These are phyloP conservation scores for Fraxinus greggii DNA, from an alignment of 305 asterid genomes.

Conservation along the genomic window DNA sequence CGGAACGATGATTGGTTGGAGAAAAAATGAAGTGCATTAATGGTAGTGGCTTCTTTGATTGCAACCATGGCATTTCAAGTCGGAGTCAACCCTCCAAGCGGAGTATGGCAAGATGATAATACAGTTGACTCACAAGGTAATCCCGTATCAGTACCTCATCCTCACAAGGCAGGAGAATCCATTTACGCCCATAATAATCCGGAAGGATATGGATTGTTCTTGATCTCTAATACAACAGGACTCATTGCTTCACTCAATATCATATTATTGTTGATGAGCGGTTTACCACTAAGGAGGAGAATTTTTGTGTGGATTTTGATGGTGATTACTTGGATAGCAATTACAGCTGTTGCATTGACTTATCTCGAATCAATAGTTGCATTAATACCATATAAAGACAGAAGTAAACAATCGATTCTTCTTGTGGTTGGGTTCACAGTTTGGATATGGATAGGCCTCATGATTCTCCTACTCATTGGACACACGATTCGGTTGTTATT, in stretches of 20 bases:
- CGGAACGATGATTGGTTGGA: constrained; percentile 19
- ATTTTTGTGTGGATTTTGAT: constrained; percentile 31
- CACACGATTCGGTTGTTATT: constrained; percentile 27
- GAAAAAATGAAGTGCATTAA: constrained; percentile 2
- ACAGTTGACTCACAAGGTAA: not conserved
- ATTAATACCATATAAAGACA: constrained; percentile 11
- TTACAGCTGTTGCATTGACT: constrained; percentile 27
- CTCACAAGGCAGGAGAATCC: not conserved
- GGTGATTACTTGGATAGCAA: constrained; percentile 34
- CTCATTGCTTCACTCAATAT: constrained; percentile 27
- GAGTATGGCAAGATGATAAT: constrained; percentile 17
- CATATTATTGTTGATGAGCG: constrained; percentile 35
- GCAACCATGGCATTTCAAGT: constrained; percentile 34
- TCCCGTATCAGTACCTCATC: not conserved
- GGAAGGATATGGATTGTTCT: fast-evolving
- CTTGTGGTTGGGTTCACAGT: constrained; percentile 5
- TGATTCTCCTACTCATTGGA: constrained; percentile 29
- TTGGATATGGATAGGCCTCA: constrained; percentile 24
- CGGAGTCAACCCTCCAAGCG: constrained; percentile 31
- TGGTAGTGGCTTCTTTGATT: constrained; percentile 33
- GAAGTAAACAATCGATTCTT: not conserved
- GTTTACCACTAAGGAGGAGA: constrained; percentile 27
- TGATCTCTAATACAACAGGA: not conserved
- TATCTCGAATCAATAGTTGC: constrained; percentile 12
- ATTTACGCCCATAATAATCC: not conserved